A percentile compares a stretch with the other conserved stretches of the same genome.
These are phyloP conservation scores for Cercospora canescens DNA, from an alignment of 2,329 filamentous ascomycete genomes.

Conservation along the genomic window DNA sequence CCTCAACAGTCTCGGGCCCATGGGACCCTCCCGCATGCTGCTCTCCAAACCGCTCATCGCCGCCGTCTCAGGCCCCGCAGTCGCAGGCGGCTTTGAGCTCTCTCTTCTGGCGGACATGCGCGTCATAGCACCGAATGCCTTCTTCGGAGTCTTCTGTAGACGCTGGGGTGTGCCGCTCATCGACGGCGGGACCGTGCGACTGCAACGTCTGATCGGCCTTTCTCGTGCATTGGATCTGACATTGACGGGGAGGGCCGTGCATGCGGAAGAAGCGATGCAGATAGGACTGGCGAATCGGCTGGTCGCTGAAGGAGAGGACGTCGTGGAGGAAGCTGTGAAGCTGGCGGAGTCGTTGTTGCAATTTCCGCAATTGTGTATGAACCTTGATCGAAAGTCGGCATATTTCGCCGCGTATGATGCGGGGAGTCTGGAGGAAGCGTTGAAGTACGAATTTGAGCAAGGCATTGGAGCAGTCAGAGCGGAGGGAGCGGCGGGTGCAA, in stretches of 20 bases:
- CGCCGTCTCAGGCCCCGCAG: slow-evolving; percentile 55
- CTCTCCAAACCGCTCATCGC: slow-evolving; percentile 55
- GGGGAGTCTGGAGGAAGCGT: slow-evolving; percentile 51
- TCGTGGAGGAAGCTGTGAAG: slow-evolving; percentile 48
- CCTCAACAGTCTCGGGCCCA: slow-evolving; percentile 46
- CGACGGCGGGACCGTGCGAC: slow-evolving; percentile 54
- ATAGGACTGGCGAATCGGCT: slow-evolving; percentile 58
- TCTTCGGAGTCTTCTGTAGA: slow-evolving; percentile 59
- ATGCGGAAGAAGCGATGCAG: slow-evolving; percentile 50
- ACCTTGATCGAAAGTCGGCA: slow-evolving; percentile 48
- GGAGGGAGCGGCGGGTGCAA: slow-evolving; percentile 47
- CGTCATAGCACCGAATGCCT: slow-evolving; percentile 53
- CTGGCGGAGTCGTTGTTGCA: slow-evolving; percentile 49
- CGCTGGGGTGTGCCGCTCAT: slow-evolving; percentile 53
- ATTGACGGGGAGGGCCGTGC: slow-evolving; percentile 53
- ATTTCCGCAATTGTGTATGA: slow-evolving; percentile 57
- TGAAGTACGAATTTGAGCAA: slow-evolving; percentile 50
- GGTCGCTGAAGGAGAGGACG: slow-evolving; percentile 51
- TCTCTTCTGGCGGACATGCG: slow-evolving; percentile 56
- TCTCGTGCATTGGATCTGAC: slow-evolving; percentile 59
- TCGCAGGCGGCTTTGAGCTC: slow-evolving; percentile 57
- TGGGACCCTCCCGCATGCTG: slow-evolving; percentile 54
- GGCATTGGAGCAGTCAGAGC: slow-evolving; percentile 44
- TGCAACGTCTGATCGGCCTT: slow-evolving; percentile 54
- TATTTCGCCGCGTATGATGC: slow-evolving; percentile 55